Percentiles rank a stretch among this genome's conserved stretches.
These are phyloP conservation scores for Wickerhamomyces ciferrii DNA, from an alignment of 805 yeast species.

Conservation along the genomic window DNA sequence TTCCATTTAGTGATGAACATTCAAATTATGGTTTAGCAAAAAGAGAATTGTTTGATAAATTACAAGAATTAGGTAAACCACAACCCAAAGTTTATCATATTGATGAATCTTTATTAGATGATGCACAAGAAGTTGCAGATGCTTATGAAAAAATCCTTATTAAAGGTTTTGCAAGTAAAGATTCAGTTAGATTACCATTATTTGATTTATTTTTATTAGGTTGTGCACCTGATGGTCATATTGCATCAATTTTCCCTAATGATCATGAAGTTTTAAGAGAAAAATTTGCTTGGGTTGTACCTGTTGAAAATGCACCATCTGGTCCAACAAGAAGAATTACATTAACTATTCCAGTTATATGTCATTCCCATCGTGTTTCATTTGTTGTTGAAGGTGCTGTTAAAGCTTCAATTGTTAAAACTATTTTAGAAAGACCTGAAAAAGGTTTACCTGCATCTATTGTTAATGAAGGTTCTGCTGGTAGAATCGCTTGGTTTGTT, in stretches of 20 bases:
- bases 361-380: constrained; percentile 88
- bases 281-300: constrained; percentile 90
- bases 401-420: constrained; percentile 86
- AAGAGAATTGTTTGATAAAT: constrained; percentile 69
- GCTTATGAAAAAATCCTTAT: constrained; percentile 82
- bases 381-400: constrained; percentile 96
- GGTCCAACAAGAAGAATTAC: constrained; percentile 87
- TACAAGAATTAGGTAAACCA: constrained; percentile 29
- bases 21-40: constrained; percentile 90
- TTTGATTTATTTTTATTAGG: constrained; percentile 89
- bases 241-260: constrained; percentile 93
- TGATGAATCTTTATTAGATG: constrained; percentile 66
- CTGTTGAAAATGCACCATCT: constrained; percentile 86
- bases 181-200: constrained; percentile 91
- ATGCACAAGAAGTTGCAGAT: constrained; percentile 93
- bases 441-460: constrained; percentile 92
- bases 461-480: constrained; percentile 95
- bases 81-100: constrained; percentile 79
- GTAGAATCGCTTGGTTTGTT: constrained; percentile 95
- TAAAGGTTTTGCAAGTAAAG: constrained; percentile 91
- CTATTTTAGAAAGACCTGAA: constrained; percentile 94
- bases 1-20: constrained; percentile 76
- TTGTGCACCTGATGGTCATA: constrained; percentile 98
- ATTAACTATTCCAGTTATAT: constrained; percentile 87
- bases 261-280: constrained; percentile 81